Conservation (phyloP, 768 basidiomycete genomes). For the Leccinum olivaceopallidum region DNA sequence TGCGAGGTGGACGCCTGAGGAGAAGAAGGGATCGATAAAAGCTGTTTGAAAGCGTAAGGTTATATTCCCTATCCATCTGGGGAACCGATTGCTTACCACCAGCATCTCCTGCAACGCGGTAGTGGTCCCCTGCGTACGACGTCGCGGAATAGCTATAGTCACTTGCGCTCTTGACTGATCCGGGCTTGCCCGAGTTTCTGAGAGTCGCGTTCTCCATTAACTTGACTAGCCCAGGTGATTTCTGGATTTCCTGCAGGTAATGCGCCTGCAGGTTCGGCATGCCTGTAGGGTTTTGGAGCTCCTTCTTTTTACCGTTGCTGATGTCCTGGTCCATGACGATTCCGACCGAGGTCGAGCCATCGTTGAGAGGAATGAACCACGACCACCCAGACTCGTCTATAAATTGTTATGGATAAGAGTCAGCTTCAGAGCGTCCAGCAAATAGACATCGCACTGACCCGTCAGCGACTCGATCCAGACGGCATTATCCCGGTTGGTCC, state of each 20-base stretch:
- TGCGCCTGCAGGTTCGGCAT: background rate
- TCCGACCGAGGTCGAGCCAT: constrained; percentile 53
- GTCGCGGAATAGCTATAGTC: constrained; percentile 50
- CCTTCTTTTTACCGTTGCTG: constrained; percentile 27
- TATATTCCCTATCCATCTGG: background rate
- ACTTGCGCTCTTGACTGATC: constrained; percentile 37
- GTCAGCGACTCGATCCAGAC: constrained; percentile 37
- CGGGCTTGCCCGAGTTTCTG: constrained; percentile 5
- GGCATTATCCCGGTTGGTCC: constrained; percentile 35
- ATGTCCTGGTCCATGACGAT: constrained; percentile 46
- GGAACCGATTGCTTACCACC: constrained; percentile 1
- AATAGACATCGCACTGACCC: background rate
- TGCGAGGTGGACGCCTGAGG: constrained; percentile 13
- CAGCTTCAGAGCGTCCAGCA: background rate
- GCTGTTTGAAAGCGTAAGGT: background rate
- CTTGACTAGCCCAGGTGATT: constrained; percentile 1
- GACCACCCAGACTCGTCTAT: constrained; percentile 55
- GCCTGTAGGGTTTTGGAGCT: background rate
- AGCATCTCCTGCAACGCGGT: constrained; percentile 60
- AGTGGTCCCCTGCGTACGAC: constrained; percentile 42
- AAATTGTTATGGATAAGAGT: background rate
- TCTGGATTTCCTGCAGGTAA: background rate
- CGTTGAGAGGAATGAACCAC: constrained; percentile 57
- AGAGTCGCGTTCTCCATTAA: constrained; percentile 8
- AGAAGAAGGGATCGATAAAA: constrained; percentile 11